phyloP scores from a whole-genome alignment of 2,329 filamentous ascomycete genomes.

The Talaromyces sp. region DNA sequence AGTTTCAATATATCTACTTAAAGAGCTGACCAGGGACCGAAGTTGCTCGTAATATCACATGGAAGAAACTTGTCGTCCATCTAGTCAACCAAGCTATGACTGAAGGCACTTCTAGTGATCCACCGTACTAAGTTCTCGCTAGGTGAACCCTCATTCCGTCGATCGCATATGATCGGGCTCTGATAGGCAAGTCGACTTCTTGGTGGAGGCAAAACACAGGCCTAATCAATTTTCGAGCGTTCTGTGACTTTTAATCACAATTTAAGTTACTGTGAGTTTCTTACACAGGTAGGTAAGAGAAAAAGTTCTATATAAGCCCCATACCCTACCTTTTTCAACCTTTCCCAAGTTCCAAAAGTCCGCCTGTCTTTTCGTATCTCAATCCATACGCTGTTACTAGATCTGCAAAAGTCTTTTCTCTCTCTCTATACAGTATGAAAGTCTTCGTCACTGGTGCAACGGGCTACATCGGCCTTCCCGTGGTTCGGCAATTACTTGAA shows the following conservation, averaged over 20 bases:
- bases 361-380: too few species aligned
- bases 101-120: neutral
- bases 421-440: neutral
- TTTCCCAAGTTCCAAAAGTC: too few species aligned
- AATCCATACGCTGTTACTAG: neutral
- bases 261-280: neutral
- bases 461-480: constrained; percentile 8
- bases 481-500: constrained; percentile 1
- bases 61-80: neutral
- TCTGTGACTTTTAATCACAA: neutral
- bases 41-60: neutral
- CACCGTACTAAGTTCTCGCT: neutral
- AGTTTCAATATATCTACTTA: neutral
- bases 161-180: neutral
- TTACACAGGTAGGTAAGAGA: neutral
- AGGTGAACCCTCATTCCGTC: neutral
- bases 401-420: neutral
- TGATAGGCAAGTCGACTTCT: neutral
- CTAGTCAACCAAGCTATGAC: neutral
- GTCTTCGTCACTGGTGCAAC: constrained; percentile 12
- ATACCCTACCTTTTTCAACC: neutral
- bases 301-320: neutral
- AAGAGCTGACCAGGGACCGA: neutral
- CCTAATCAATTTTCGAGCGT: neutral
- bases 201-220: neutral